Percentiles rank a stretch among this genome's conserved stretches.
Evolutionary conservation across 2,329 filamentous ascomycete genomes (phyloP).

Genomic region (Xylaria digitata): DNA sequence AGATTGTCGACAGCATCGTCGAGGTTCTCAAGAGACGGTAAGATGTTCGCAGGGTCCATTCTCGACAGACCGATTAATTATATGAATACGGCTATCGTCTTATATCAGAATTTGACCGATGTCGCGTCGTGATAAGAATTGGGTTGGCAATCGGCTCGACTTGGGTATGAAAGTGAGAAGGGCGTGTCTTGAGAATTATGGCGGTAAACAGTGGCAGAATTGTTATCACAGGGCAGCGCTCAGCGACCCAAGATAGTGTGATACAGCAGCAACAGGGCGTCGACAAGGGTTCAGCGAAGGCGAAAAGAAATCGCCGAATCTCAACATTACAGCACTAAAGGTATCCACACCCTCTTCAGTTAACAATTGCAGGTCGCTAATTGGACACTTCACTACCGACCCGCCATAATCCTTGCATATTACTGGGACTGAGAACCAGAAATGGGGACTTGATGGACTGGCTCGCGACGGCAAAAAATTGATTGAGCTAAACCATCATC

Average conservation of each 20-base stretch:
- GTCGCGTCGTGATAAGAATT: background rate
- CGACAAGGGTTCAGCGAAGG: background rate
- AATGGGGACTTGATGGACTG: background rate
- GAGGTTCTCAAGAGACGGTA: constrained; percentile 77
- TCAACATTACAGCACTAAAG: background rate
- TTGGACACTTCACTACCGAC: constrained; percentile 6
- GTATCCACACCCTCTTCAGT: constrained; percentile 3
- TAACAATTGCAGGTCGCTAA: constrained; percentile 26
- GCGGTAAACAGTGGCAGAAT: constrained; percentile 48
- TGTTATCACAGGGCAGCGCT: background rate
- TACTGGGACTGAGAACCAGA: background rate
- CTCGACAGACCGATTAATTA: background rate
- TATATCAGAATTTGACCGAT: background rate
- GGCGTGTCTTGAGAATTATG: constrained; percentile 40
- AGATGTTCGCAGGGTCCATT: constrained; percentile 67
- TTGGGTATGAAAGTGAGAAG: background rate
- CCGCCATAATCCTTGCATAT: background rate
- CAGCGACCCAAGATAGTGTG: background rate
- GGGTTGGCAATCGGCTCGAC: background rate
- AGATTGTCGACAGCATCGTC: constrained; percentile 83
- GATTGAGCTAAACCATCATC: constrained; percentile 19
- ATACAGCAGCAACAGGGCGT: background rate
- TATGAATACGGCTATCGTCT: background rate
- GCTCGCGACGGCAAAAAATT: constrained; percentile 24
- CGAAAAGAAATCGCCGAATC: background rate